Evolutionary conservation across 768 basidiomycete species (phyloP).

Genomic region (Auricularia cornea): DNA sequence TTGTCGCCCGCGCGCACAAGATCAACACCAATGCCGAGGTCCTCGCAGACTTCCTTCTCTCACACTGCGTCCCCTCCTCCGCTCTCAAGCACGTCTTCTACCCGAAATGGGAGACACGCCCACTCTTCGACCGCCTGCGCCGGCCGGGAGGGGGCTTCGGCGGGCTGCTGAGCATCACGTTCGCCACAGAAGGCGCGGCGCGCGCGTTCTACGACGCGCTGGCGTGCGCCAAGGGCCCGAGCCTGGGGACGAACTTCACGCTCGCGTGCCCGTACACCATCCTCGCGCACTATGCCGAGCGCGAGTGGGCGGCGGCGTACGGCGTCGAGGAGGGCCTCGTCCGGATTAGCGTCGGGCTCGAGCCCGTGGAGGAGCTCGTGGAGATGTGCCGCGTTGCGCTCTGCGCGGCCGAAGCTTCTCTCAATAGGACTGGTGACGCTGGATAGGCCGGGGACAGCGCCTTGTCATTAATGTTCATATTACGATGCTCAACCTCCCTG

Average conservation of each 20-base stretch:
- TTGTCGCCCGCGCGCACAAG: conserved; percentile 30
- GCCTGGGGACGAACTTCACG: conserved; percentile 45
- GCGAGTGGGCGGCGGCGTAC: conserved; percentile 39
- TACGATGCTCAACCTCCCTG: too few relatives aligned
- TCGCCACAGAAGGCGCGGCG: conserved; percentile 32
- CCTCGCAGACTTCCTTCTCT: conserved; percentile 34
- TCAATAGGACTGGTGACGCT: too few relatives aligned
- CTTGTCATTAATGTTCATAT: too few relatives aligned
- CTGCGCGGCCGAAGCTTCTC: too few relatives aligned
- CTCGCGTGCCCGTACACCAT: conserved; percentile 44
- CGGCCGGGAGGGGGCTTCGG: conserved; percentile 29
- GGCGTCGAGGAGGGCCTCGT: conserved; percentile 40
- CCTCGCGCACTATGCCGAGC: conserved; percentile 40
- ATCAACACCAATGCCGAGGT: conserved; percentile 41
- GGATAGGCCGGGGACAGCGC: too few relatives aligned
- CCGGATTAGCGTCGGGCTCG: conserved; percentile 42
- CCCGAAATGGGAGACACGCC: conserved; percentile 36
- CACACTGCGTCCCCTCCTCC: conserved; percentile 13
- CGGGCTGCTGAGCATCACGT: conserved; percentile 36
- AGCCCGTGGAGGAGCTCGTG: conserved; percentile 29
- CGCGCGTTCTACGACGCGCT: conserved; percentile 38
- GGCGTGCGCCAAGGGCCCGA: conserved; percentile 40
- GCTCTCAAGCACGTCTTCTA: conserved; percentile 38
- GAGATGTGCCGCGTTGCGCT: neutral
- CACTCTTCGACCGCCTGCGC: conserved; percentile 27